Percentiles rank a stretch among this genome's conserved stretches.
Conservation (phyloP, 352 stramenopile species). For the Phytophthora fragariaefolia region DNA sequence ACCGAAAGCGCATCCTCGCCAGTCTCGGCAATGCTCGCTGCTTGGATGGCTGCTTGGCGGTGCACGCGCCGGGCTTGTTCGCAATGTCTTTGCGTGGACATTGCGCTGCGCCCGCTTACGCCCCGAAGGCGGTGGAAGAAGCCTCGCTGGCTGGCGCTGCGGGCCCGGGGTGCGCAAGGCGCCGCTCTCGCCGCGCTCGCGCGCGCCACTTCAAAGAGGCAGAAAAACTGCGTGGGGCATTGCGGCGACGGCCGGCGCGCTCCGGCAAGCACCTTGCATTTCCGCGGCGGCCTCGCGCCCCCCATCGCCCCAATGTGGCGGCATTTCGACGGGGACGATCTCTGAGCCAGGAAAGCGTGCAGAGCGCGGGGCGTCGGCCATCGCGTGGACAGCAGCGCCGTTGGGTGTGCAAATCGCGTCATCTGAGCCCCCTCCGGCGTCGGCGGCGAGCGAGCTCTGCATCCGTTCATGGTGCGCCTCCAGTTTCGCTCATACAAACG, state of each 20-base stretch:
- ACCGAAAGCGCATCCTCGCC: constrained; percentile 22
- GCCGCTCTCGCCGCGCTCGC: background rate
- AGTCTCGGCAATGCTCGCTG: constrained; percentile 12
- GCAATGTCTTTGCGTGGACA: constrained; percentile 23
- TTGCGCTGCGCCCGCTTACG: constrained; percentile 31
- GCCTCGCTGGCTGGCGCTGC: constrained; percentile 1
- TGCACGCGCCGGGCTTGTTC: constrained; percentile 25
- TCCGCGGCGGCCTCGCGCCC: background rate
- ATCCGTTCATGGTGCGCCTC: constrained; percentile 19
- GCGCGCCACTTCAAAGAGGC: background rate
- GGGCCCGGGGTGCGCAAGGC: background rate
- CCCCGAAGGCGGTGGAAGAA: constrained; percentile 14
- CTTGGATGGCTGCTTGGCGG: constrained; percentile 28
- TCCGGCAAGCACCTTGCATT: constrained; percentile 21
- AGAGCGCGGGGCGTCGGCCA: constrained; percentile 15
- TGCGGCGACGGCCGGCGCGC: constrained; percentile 3
- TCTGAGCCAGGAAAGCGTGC: constrained; percentile 33
- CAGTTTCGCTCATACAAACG: background rate
- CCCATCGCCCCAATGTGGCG: background rate
- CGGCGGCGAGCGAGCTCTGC: background rate
- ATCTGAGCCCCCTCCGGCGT: constrained; percentile 7
- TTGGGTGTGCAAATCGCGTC: constrained; percentile 31
- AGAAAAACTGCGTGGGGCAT: constrained; percentile 7
- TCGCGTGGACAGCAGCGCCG: constrained; percentile 30
- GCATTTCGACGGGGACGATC: constrained; percentile 30